These are phyloP conservation scores for Neoascochyta sp. DNA, from an alignment of 2,329 filamentous ascomycete species.

Conservation along the genomic window DNA sequence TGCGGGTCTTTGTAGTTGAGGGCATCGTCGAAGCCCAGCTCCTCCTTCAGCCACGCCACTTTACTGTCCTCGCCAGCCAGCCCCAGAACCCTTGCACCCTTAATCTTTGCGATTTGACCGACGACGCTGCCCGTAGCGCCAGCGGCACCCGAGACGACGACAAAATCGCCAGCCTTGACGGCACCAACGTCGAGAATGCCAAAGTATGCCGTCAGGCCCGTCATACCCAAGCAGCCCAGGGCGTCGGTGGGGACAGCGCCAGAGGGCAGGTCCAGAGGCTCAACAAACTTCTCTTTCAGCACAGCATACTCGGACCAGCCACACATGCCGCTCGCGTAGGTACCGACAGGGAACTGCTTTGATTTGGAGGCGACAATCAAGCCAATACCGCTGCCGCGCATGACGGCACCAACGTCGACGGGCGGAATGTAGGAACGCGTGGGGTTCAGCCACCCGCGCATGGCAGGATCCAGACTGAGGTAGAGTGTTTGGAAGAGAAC, in stretches of 20 bases:
- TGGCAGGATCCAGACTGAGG: slow-evolving; percentile 69
- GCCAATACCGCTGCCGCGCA: slow-evolving; percentile 62
- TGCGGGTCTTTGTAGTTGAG: slow-evolving; percentile 54
- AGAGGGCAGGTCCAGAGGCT: slow-evolving; percentile 45
- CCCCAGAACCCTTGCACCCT: slow-evolving; percentile 53
- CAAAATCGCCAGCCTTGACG: slow-evolving; percentile 66
- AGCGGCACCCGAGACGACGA: slow-evolving; percentile 74
- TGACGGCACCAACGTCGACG: slow-evolving; percentile 63
- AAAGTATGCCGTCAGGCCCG: slow-evolving; percentile 72
- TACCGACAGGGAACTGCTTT: slow-evolving; percentile 53
- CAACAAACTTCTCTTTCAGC: slow-evolving; percentile 49
- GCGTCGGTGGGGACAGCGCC: slow-evolving; percentile 57
- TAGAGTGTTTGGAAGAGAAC: slow-evolving; percentile 60
- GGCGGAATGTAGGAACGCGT: slow-evolving; percentile 63
- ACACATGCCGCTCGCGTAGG: slow-evolving; percentile 51
- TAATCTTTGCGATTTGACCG: slow-evolving; percentile 73
- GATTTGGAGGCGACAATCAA: slow-evolving; percentile 61
- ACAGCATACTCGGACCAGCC: slow-evolving; percentile 69
- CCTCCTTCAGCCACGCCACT: slow-evolving; percentile 53
- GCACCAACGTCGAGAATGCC: slow-evolving; percentile 67
- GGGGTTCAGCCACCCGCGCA: slow-evolving; percentile 65
- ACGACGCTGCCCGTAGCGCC: slow-evolving; percentile 74
- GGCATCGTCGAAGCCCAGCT: slow-evolving; percentile 52
- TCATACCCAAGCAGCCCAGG: slow-evolving; percentile 53
- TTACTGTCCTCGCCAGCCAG: slow-evolving; percentile 54